Evolutionary conservation across 176 grass and related monocot species (phyloP).

Genomic region (Zizania latifolia): DNA sequence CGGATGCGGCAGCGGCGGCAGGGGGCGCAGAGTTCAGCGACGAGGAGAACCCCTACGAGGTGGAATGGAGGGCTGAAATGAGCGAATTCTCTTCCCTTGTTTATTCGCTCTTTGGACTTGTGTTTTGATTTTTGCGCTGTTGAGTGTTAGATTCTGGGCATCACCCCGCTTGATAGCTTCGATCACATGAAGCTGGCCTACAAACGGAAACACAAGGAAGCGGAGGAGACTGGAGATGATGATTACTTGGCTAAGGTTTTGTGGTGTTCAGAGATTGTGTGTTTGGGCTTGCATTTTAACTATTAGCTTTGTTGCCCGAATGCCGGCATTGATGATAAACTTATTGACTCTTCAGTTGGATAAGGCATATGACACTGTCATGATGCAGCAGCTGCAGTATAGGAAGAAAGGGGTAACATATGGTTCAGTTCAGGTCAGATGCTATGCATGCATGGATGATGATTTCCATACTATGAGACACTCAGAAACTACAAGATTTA

Average conservation of each 20-base stretch:
- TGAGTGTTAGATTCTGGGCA: conserved; percentile 76
- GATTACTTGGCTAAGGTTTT: conserved; percentile 57
- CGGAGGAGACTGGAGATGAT: conserved; percentile 73
- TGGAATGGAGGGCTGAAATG: conserved; percentile 37
- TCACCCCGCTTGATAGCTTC: conserved; percentile 67
- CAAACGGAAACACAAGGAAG: conserved; percentile 75
- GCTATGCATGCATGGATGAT: neutral
- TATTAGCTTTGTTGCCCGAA: neutral
- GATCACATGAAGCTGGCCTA: conserved; percentile 88
- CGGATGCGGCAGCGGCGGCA: conserved; percentile 48
- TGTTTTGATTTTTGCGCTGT: neutral
- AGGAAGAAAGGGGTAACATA: conserved; percentile 78
- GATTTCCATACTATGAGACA: too few species aligned
- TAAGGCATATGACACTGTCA: conserved; percentile 84
- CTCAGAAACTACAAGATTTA: neutral
- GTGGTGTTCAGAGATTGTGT: neutral
- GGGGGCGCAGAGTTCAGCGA: conserved; percentile 45
- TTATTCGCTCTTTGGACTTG: neutral
- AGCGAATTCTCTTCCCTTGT: neutral
- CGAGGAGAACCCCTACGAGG: conserved; percentile 86
- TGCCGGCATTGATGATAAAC: neutral
- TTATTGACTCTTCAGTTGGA: conserved; percentile 56
- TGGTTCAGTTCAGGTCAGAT: conserved; percentile 71
- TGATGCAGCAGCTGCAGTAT: conserved; percentile 91
- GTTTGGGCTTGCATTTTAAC: neutral